These are phyloP conservation scores for Mortierella sp. DNA, from an alignment of 371 early-diverging fungal genomes.

Conservation along the genomic window DNA sequence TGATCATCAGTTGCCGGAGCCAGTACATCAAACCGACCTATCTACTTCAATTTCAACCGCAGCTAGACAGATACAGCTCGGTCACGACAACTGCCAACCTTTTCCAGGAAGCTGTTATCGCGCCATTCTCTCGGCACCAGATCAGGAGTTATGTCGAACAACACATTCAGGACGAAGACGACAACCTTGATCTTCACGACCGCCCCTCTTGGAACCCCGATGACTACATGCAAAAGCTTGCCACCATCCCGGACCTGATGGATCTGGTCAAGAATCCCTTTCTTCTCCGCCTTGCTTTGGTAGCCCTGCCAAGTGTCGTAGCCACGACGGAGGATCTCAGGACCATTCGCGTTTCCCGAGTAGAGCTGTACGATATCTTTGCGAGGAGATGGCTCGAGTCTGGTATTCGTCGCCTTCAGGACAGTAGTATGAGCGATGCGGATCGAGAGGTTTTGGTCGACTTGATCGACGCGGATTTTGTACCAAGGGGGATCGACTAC, in stretches of 20 bases:
- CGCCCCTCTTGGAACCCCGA: neutral
- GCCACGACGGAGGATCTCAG: neutral
- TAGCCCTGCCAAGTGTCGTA: neutral
- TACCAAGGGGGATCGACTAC: neutral
- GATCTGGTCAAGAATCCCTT: conserved; percentile 19
- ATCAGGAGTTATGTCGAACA: too few relatives aligned
- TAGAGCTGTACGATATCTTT: neutral
- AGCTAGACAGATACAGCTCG: neutral
- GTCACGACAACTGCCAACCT: neutral
- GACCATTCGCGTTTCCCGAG: neutral
- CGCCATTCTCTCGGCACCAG: conserved; percentile 8
- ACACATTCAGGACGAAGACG: neutral
- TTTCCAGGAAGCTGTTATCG: conserved; percentile 13
- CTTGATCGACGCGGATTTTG: neutral
- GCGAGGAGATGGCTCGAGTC: neutral
- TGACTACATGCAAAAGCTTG: conserved; percentile 1
- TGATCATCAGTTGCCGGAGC: conserved; percentile 20
- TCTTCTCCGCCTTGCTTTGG: neutral
- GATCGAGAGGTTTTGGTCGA: neutral
- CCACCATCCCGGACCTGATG: conserved; percentile 1
- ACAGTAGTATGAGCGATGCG: neutral
- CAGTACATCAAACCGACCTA: neutral
- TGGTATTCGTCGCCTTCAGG: neutral
- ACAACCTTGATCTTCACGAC: neutral
- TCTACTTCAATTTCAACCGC: conserved; percentile 10